Base-by-base conservation (phyloP, 2,329 filamentous ascomycete genomes). In the Aureobasidium sp. region DNA sequence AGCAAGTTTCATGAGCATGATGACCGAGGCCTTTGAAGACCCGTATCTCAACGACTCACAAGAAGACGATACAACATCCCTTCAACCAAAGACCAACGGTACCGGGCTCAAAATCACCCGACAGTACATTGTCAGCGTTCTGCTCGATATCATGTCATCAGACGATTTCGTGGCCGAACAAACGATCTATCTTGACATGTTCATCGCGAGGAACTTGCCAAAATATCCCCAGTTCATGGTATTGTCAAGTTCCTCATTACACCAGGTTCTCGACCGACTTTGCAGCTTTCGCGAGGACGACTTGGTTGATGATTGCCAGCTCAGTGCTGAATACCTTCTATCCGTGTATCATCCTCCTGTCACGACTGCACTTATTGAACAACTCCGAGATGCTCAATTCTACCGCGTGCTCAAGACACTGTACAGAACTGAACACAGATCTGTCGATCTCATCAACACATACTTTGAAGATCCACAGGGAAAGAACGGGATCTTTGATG, bases 11-110 rank as follows among this genome's bases (percentile, higher is more conserved):
- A 83, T 99, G 77, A 97, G 92, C 72, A 90, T 93, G 68, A 78
- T 99, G 44, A 99, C 99, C 68, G 95, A 99, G 74, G 94, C 93
- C 1, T 99, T 99, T 68, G 94, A 99, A 72, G 93, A 99, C 70
- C 82, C 87, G 0, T 99, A 96, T 68, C 78, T 99, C 61, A 99
- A 99, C 68, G 89, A 92, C 65, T 83, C 86, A 8, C 81, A 85
- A 2, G 86, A 90, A 53, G 82, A 78, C 63, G 48, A 68, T 84
- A 20, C 78, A 85, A 69, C 92, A 83, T 42, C 88, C 3, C 29
- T 29, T 7, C 59, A 55, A 23, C 55, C 56, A 26, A 63, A 50
- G 23, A 46, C 65, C 10, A 72, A 71, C 26, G 70, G 72, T 41
- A 60, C 61, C 2, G 57, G 32, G 1, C 47, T 64, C 2, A 62